phyloP scores from a whole-genome alignment of 331 rosid genomes.

The Quercus phellos region DNA sequence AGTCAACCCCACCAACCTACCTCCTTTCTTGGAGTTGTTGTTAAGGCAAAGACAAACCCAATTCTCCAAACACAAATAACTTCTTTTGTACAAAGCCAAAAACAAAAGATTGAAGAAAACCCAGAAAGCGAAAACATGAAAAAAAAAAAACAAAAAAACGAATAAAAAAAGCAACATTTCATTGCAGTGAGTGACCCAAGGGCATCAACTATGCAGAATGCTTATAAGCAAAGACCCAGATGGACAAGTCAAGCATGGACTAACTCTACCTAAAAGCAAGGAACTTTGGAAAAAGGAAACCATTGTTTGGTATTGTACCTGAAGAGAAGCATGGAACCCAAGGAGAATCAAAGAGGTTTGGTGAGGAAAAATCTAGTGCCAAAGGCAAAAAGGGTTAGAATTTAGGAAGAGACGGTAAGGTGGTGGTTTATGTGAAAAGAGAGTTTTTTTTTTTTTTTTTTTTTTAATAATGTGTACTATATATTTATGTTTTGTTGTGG shows the following conservation, averaged over 20 bases:
- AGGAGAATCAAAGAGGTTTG: slow-evolving; percentile 21
- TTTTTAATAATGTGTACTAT: not conserved
- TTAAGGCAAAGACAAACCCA: slow-evolving; percentile 28
- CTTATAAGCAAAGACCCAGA: slow-evolving; percentile 33
- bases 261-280: slow-evolving; percentile 11
- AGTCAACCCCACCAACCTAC: slow-evolving; percentile 74
- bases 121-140: slow-evolving; percentile 23
- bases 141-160: not conserved
- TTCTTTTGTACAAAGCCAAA: slow-evolving; percentile 12
- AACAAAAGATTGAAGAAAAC: slow-evolving; percentile 25
- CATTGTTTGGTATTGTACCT: slow-evolving; percentile 33
- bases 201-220: slow-evolving; percentile 43
- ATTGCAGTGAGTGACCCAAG: not conserved
- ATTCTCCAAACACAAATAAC: slow-evolving; percentile 24
- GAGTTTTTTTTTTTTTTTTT: slow-evolving; percentile 14
- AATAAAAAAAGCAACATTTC: slow-evolving; percentile 15
- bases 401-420: slow-evolving; percentile 43
- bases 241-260: slow-evolving; percentile 23
- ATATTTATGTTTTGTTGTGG: slow-evolving; percentile 35
- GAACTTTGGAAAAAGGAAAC: too few relatives aligned
- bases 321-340: slow-evolving; percentile 19
- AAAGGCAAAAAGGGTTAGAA: slow-evolving; percentile 10
- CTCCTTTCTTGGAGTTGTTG: slow-evolving; percentile 44
- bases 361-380: slow-evolving; percentile 20
- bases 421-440: slow-evolving; percentile 35